phyloP scores from a whole-genome alignment of 441 rosid species.

The Daphne laureola region DNA sequence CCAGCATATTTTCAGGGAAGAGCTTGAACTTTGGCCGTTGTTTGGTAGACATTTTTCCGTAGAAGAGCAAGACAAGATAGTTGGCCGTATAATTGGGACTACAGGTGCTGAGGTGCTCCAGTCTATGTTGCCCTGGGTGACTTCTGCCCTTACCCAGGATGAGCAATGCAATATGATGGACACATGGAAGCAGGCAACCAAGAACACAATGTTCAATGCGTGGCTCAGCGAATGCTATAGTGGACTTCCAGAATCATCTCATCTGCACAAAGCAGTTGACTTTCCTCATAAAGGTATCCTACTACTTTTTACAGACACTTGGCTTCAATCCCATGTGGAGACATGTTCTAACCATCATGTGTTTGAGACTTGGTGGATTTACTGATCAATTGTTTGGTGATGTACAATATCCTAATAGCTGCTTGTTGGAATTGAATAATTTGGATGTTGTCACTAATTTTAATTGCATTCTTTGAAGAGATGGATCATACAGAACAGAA shows the following conservation, averaged over 20 bases:
- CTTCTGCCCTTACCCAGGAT: constrained; percentile 60
- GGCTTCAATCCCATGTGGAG: constrained; percentile 14
- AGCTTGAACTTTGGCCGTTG: constrained; percentile 73
- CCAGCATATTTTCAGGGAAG: constrained; percentile 62
- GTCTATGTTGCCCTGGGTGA: constrained; percentile 79
- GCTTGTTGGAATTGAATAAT: no score
- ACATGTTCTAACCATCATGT: background rate
- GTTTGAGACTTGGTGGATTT: no score
- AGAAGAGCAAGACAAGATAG: constrained; percentile 69
- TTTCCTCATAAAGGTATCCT: constrained; percentile 41
- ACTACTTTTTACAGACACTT: constrained; percentile 14
- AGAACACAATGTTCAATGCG: constrained; percentile 75
- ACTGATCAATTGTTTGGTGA: no score
- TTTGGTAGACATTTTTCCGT: constrained; percentile 56
- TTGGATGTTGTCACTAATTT: constrained; percentile 16
- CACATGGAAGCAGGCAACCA: constrained; percentile 78
- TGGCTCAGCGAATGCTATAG: constrained; percentile 74
- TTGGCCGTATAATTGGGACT: constrained; percentile 67
- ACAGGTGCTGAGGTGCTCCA: constrained; percentile 82
- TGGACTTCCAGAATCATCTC: constrained; percentile 39
- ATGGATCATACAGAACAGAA: constrained; percentile 30
- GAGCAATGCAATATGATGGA: constrained; percentile 79
- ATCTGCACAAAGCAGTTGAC: constrained; percentile 32
- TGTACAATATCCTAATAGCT: no score
- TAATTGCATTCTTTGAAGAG: constrained; percentile 22